Conservation (phyloP, 306 rosid genomes). For the Cicer chorassanicum region DNA sequence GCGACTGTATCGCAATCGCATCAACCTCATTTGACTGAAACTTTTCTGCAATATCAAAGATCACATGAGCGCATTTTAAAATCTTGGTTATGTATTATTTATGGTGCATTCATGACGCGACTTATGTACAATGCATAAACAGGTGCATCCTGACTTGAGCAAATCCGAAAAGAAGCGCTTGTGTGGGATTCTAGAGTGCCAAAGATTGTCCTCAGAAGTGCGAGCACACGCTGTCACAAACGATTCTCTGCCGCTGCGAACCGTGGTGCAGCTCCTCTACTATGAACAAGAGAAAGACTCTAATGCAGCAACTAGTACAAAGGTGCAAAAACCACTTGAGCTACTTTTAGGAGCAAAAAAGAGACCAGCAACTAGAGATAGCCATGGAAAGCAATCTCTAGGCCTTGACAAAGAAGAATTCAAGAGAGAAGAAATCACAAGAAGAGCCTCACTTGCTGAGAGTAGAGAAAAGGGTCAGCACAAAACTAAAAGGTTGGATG, state of each 20-base stretch:
- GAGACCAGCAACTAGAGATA: slow-evolving; percentile 51
- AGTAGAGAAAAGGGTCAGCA: slow-evolving; percentile 55
- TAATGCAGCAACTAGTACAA: slow-evolving; percentile 43
- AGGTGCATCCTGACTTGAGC: slow-evolving; percentile 75
- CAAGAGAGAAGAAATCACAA: slow-evolving; percentile 51
- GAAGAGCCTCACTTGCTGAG: slow-evolving; percentile 53
- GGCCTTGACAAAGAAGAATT: slow-evolving; percentile 54
- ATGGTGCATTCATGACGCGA: neutral
- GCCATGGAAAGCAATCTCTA: slow-evolving; percentile 52
- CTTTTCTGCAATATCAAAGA: neutral
- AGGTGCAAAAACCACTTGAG: slow-evolving; percentile 53
- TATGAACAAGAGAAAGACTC: slow-evolving; percentile 76
- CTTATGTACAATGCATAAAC: slow-evolving; percentile 39
- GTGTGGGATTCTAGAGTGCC: slow-evolving; percentile 76
- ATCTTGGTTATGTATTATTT: neutral
- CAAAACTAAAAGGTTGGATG: slow-evolving; percentile 53
- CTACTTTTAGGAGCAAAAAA: slow-evolving; percentile 54
- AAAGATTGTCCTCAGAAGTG: slow-evolving; percentile 68
- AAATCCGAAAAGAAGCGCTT: slow-evolving; percentile 74
- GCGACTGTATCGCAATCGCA: neutral
- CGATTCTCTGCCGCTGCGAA: slow-evolving; percentile 79
- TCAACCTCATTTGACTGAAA: neutral
- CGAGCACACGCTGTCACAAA: slow-evolving; percentile 80
- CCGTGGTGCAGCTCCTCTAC: slow-evolving; percentile 83
- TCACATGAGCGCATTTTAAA: neutral